Conservation (phyloP, 768 basidiomycete genomes). For the Boletus pseudo-olivaceus region DNA sequence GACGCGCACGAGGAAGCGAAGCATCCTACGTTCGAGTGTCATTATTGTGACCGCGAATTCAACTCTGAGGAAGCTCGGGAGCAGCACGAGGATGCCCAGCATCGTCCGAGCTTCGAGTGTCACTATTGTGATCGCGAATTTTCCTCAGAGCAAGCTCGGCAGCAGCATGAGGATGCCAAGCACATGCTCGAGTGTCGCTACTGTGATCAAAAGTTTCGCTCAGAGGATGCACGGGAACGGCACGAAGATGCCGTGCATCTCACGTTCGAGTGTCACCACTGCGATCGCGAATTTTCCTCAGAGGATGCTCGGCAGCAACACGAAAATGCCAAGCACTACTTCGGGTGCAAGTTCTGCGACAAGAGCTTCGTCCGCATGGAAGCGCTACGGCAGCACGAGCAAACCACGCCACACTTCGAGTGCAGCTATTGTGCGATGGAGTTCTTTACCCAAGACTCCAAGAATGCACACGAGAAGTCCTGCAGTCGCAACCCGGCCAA, state of each 20-base stretch:
- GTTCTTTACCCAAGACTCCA: neutral
- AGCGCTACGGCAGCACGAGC: neutral
- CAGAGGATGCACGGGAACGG: neutral
- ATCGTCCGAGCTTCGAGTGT: constrained; percentile 5
- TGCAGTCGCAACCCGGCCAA: constrained; percentile 5
- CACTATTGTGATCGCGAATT: constrained; percentile 7
- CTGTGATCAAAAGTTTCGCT: neutral
- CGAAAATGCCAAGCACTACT: constrained; percentile 3
- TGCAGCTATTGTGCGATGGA: constrained; percentile 5
- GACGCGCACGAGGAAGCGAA: neutral
- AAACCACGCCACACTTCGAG: neutral
- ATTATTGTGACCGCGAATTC: neutral
- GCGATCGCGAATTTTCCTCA: constrained; percentile 6
- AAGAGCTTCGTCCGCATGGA: neutral
- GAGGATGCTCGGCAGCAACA: constrained; percentile 7
- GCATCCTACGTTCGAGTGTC: neutral
- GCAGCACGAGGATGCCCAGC: neutral
- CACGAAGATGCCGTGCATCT: neutral
- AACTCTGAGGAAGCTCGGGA: neutral
- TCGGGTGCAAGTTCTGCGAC: neutral
- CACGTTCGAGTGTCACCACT: constrained; percentile 9
- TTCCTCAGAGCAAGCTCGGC: neutral
- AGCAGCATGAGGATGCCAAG: constrained; percentile 9
- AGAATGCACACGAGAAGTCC: constrained; percentile 4
- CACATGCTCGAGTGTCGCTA: neutral